Evolutionary conservation across 768 basidiomycete genomes (phyloP).

Genomic region (Suillus spraguei): DNA sequence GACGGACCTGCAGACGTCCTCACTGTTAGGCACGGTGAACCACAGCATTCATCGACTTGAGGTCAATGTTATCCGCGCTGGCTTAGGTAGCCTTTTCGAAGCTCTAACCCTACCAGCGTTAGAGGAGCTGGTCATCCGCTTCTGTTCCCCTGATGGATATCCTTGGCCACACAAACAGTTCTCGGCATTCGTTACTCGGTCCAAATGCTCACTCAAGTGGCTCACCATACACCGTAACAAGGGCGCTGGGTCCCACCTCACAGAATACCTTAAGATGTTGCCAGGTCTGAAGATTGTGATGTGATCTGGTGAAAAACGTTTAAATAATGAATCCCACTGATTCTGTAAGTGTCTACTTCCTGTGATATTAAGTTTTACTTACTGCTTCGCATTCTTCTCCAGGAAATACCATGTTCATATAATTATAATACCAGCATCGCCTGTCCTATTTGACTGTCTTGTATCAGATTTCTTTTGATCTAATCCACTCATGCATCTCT

Average conservation of each 20-base stretch:
- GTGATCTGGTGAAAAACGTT: background rate
- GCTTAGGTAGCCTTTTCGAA: conserved; percentile 23
- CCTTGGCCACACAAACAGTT: conserved; percentile 31
- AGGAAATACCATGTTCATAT: background rate
- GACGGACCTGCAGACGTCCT: conserved; percentile 11
- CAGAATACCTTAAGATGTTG: conserved; percentile 24
- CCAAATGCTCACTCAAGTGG: conserved; percentile 25
- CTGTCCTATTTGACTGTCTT: background rate
- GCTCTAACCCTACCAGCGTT: conserved; percentile 28
- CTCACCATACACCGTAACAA: conserved; percentile 29
- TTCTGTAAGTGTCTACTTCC: background rate
- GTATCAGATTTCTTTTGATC: background rate
- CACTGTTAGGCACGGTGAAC: conserved; percentile 22
- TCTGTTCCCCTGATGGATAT: conserved; percentile 32
- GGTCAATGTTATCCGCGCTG: conserved; percentile 31
- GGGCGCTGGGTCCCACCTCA: conserved; percentile 21
- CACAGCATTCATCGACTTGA: conserved; percentile 25
- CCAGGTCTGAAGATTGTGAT: conserved; percentile 19
- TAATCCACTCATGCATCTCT: background rate
- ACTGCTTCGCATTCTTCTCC: background rate
- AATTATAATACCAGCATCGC: background rate
- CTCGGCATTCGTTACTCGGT: conserved; percentile 25
- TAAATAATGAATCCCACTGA: background rate
- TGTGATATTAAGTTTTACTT: background rate
- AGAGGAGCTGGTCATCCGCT: conserved; percentile 34